Conservation (phyloP, 2,329 filamentous ascomycete species). For the Botryotinia globosa region DNA sequence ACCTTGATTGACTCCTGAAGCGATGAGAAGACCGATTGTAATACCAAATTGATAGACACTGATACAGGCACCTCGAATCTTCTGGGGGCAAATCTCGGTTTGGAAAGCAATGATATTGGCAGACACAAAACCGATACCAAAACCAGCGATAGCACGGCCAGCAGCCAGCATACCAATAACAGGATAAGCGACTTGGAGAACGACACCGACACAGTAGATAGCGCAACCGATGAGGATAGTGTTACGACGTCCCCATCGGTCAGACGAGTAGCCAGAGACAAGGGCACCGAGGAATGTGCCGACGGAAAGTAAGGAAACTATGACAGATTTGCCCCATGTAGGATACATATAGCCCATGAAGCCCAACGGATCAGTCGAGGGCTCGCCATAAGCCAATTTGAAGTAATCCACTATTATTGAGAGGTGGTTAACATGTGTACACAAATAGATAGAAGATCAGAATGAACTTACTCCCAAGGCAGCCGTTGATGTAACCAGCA, state of each 20-base stretch:
- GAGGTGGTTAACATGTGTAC: neutral
- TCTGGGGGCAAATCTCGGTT: constrained; percentile 58
- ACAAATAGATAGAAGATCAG: constrained; percentile 12
- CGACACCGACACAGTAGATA: constrained; percentile 31
- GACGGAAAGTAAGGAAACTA: constrained; percentile 67
- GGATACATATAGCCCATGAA: constrained; percentile 41
- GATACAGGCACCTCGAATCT: constrained; percentile 73
- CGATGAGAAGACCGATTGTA: constrained; percentile 73
- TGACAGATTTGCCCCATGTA: constrained; percentile 63
- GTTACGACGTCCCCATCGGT: constrained; percentile 40
- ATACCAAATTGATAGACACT: constrained; percentile 80
- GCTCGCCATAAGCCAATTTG: constrained; percentile 9
- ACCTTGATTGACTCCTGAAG: constrained; percentile 69
- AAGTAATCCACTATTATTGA: constrained; percentile 17
- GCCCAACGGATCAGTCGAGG: neutral
- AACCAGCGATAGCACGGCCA: constrained; percentile 70
- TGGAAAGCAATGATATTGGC: constrained; percentile 82
- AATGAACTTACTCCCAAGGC: constrained; percentile 50
- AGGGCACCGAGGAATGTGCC: constrained; percentile 72
- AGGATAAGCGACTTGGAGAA: constrained; percentile 36
- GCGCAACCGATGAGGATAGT: constrained; percentile 32
- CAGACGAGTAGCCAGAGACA: constrained; percentile 42
- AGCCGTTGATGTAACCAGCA: constrained; percentile 71
- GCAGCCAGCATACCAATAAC: constrained; percentile 55
- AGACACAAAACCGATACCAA: constrained; percentile 78